Percentiles rank a stretch among this genome's conserved stretches.
Conservation (phyloP, 2,329 filamentous ascomycete species). For the Nakataea oryzae region DNA sequence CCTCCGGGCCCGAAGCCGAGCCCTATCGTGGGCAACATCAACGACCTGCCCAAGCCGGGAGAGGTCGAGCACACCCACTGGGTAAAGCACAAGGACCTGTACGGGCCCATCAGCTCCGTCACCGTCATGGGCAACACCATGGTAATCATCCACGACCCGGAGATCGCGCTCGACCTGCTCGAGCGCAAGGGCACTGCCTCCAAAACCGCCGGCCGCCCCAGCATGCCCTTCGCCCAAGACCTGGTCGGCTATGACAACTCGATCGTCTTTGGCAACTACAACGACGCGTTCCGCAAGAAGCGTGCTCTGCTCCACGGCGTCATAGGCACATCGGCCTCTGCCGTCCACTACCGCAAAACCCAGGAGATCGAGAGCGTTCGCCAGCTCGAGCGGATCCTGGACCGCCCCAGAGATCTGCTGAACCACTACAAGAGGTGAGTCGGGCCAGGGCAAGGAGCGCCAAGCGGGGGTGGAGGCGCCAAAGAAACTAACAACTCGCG, state of each 20-base stretch:
- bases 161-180: not conserved
- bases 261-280: not conserved
- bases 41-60: constrained; percentile 29
- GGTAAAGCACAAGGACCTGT: constrained; percentile 26
- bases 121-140: constrained; percentile 27
- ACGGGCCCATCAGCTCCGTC: constrained; percentile 27
- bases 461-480: not conserved
- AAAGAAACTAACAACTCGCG: constrained; percentile 22
- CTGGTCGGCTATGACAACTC: constrained; percentile 1
- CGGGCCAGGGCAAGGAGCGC: not conserved
- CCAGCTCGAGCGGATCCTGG: not conserved
- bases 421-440: not conserved
- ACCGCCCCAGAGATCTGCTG: constrained; percentile 7
- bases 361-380: constrained; percentile 11
- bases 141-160: constrained; percentile 25
- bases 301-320: not conserved
- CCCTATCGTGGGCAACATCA: constrained; percentile 37
- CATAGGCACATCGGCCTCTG: not conserved
- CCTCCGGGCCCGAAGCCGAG: constrained; percentile 39
- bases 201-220: constrained; percentile 1
- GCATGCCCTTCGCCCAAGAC: constrained; percentile 4
- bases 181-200: not conserved
- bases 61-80: constrained; percentile 27
- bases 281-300: not conserved
- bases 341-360: constrained; percentile 18